phyloP scores from a whole-genome alignment of 768 basidiomycete species.

The Polyporus arcularius region DNA sequence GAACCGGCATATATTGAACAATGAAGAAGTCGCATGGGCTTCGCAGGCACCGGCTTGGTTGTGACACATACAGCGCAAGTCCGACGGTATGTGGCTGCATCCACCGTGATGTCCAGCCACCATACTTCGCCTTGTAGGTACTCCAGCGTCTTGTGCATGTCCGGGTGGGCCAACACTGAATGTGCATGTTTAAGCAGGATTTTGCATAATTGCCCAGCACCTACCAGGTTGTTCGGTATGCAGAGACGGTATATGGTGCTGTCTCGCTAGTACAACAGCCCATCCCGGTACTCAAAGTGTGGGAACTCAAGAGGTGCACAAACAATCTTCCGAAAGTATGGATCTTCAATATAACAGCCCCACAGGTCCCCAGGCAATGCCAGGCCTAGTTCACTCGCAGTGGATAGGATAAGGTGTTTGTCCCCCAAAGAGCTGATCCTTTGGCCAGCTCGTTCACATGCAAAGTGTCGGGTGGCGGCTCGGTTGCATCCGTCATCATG shows the following conservation, averaged over 20 bases:
- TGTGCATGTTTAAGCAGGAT: neutral
- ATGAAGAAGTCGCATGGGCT: conserved; percentile 1
- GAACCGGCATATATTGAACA: neutral
- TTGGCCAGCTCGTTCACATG: too few relatives aligned
- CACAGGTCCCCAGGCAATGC: too few relatives aligned
- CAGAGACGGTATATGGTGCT: neutral
- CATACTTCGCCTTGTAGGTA: neutral
- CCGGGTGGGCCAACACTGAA: neutral
- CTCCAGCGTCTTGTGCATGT: neutral
- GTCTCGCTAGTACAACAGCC: too few relatives aligned
- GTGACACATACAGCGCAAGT: neutral
- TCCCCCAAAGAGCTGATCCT: too few relatives aligned
- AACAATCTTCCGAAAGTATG: too few relatives aligned
- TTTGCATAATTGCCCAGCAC: neutral
- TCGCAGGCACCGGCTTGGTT: neutral
- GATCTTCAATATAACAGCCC: too few relatives aligned
- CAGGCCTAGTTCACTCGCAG: too few relatives aligned
- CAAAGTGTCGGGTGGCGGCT: too few relatives aligned
- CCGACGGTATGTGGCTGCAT: neutral
- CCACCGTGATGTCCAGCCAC: neutral
- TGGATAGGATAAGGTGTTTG: too few relatives aligned
- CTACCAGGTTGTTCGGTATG: neutral
- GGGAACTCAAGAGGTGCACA: too few relatives aligned
- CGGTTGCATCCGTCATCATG: too few relatives aligned
- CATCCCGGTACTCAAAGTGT: too few relatives aligned